Evolutionary conservation across 2,329 filamentous ascomycete species (phyloP).

Genomic region (Penicillium olsonii): DNA sequence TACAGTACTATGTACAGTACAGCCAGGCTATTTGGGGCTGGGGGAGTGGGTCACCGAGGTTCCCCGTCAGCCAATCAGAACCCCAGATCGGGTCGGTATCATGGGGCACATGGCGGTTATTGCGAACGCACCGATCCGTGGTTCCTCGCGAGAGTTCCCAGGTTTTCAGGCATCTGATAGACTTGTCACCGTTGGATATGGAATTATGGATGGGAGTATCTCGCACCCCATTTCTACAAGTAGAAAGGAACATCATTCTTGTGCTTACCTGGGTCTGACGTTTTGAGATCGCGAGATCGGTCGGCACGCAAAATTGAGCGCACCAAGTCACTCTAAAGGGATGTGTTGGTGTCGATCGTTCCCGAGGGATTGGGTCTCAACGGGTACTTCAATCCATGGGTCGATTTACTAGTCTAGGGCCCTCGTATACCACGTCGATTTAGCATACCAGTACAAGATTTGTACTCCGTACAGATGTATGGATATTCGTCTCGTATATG

Average conservation of each 20-base stretch:
- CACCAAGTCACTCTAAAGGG: conserved; percentile 11
- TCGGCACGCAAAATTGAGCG: conserved; percentile 11
- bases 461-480: too few relatives aligned
- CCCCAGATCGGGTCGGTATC: not conserved
- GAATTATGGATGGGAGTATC: not conserved
- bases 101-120: not conserved
- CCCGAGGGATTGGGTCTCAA: conserved; percentile 21
- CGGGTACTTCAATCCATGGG: conserved; percentile 14
- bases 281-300: not conserved
- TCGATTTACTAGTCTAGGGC: not conserved
- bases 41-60: conserved; percentile 20
- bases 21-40: not conserved
- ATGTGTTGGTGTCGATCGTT: conserved; percentile 19
- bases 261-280: not conserved
- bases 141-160: not conserved
- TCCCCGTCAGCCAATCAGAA: conserved; percentile 23
- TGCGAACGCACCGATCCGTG: not conserved
- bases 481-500: too few relatives aligned
- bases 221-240: not conserved
- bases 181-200: too few relatives aligned
- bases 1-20: too few relatives aligned
- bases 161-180: too few relatives aligned
- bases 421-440: not conserved
- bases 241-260: too few relatives aligned
- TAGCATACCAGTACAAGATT: not conserved